Base-by-base conservation (phyloP, 1,139 yeast species). In the Tardiomyces depauwii region DNA sequence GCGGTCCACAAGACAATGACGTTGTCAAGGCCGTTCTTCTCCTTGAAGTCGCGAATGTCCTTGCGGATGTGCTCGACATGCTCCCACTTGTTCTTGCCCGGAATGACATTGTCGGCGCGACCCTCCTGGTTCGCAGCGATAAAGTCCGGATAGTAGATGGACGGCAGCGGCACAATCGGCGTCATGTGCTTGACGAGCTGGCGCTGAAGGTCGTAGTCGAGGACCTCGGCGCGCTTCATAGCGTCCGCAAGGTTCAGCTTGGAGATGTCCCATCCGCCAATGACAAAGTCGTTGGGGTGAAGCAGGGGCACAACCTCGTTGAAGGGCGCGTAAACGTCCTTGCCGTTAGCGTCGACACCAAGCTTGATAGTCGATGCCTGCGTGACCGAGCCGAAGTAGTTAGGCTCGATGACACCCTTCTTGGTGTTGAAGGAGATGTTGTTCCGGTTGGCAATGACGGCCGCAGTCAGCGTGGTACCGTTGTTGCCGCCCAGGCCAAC, bases 401-500 rank as follows among this genome's bases (percentile, higher is more conserved):
- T 88, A 52, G 96, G 87, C 63, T 82, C 79, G 45, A 80, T 75
- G 42, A 72, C 72, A 47, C 95, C 95, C 53, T 80, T 84, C 71
- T 87, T 87, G 60, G 84, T 88, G 61, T 85, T 80, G 70, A 89
- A 89, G 45, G 77, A 68, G 52, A 89, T 68, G 53, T 83, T 74
- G 66, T 84, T 76, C 62, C 84, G 86, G 73, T 89, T 89, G 51
- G 96, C 95, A 56, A 84, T 76, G 46, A 82, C 75, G 18, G 96
- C 82, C 45, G 93, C 88, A 50, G 88, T 77, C 58, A 89, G 74
- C 21, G 97, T 89, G 51, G 96, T 76, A 67, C 97, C 97, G 63
- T 89, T 89, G 74, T 89, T 89, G 69, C 97, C 97, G 59, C 96
- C 97, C 56, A 88, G 75, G 56, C 97, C 97, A 46, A 89, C 96